Conservation (phyloP, 352 stramenopile genomes). For the Globisporangium nodosum region DNA sequence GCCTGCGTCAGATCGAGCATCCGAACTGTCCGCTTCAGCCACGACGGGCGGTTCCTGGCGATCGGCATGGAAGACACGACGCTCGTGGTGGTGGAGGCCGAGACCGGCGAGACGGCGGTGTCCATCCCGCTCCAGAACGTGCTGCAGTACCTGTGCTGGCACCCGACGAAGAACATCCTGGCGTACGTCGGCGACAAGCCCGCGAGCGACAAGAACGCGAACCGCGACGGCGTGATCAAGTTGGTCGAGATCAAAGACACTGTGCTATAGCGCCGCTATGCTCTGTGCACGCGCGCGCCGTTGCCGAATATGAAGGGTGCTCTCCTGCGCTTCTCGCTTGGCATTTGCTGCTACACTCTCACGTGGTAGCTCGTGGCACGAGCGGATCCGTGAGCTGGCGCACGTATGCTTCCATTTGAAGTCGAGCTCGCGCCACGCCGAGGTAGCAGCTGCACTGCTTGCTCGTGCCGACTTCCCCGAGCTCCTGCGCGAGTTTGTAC, state of each 20-base stretch:
- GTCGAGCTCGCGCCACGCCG: conserved; percentile 51
- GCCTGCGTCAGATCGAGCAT: conserved; percentile 52
- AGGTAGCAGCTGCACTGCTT: conserved; percentile 85
- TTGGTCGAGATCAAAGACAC: conserved; percentile 65
- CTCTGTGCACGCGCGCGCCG: neutral
- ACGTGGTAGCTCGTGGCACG: conserved; percentile 1
- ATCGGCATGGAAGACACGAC: conserved; percentile 75
- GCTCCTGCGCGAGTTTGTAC: conserved; percentile 66
- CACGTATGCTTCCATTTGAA: conserved; percentile 65
- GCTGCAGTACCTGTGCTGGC: conserved; percentile 78
- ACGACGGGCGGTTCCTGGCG: conserved; percentile 67
- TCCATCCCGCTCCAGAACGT: conserved; percentile 64
- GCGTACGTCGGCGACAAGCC: conserved; percentile 81
- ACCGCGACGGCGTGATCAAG: conserved; percentile 82
- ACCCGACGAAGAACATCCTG: conserved; percentile 76
- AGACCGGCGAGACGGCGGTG: conserved; percentile 51
- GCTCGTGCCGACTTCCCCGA: conserved; percentile 50
- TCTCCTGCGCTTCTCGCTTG: neutral
- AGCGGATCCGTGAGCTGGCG: conserved; percentile 32
- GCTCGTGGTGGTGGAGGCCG: conserved; percentile 56
- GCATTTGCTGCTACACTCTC: neutral
- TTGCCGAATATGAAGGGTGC: neutral
- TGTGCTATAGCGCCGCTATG: conserved; percentile 2
- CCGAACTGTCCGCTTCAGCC: conserved; percentile 69
- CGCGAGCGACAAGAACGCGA: conserved; percentile 71